These are phyloP conservation scores for Metschnikowia corniflorae DNA, from an alignment of 805 yeast species.

Conservation along the genomic window DNA sequence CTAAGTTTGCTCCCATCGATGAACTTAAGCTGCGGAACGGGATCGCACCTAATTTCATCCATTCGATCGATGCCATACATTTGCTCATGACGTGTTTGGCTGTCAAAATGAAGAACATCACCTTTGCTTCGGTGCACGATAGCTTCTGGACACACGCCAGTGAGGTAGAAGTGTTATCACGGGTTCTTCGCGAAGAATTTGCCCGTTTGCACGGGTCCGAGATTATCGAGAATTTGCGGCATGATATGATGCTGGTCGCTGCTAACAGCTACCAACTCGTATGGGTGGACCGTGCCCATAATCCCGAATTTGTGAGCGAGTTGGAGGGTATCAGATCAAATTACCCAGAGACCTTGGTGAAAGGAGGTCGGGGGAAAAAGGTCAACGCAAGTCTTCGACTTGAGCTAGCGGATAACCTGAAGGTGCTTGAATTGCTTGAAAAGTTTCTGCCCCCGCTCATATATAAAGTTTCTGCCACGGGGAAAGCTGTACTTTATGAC, in stretches of 20 bases:
- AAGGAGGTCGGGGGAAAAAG: background rate
- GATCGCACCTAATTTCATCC: slow-evolving; percentile 43
- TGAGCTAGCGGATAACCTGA: slow-evolving; percentile 10
- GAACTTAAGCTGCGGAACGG: slow-evolving; percentile 32
- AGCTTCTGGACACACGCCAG: slow-evolving; percentile 42
- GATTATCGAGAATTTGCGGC: slow-evolving; percentile 23
- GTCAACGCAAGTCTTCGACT: slow-evolving; percentile 8
- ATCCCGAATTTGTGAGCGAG: slow-evolving; percentile 11
- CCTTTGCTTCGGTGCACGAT: slow-evolving; percentile 42
- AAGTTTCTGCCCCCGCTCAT: slow-evolving; percentile 23
- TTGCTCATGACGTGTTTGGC: slow-evolving; percentile 33
- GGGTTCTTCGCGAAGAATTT: slow-evolving; percentile 32
- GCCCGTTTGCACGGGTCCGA: slow-evolving; percentile 30
- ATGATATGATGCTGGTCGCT: slow-evolving; percentile 25
- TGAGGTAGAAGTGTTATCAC: slow-evolving; percentile 26
- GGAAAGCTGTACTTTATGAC: slow-evolving; percentile 7
- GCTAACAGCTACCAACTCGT: slow-evolving; percentile 30
- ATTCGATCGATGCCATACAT: slow-evolving; percentile 40
- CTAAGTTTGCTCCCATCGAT: slow-evolving; percentile 24
- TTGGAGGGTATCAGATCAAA: slow-evolving; percentile 8
- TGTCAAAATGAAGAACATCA: slow-evolving; percentile 18
- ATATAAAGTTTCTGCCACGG: slow-evolving; percentile 10
- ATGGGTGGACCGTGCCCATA: slow-evolving; percentile 21
- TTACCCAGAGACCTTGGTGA: background rate
- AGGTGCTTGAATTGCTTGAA: slow-evolving; percentile 16